phyloP scores from a whole-genome alignment of 129 eudicot species.

The Flaveria trinervia region DNA sequence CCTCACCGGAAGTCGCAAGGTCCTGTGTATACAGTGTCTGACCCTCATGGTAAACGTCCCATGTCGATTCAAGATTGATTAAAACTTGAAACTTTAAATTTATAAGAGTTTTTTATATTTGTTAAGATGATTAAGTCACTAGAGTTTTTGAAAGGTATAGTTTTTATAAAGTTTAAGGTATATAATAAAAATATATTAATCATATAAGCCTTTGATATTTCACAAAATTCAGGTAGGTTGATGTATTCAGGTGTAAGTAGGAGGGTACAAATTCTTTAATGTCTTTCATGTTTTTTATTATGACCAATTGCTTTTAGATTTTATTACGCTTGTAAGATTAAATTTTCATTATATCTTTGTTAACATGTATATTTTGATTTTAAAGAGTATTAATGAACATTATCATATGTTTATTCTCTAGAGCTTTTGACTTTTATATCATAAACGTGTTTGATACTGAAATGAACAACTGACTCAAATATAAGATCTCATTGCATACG shows the following conservation, averaged over 20 bases:
- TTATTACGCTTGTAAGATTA: not conserved
- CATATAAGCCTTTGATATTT: too few relatives aligned
- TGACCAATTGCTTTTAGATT: not conserved
- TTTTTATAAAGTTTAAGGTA: too few relatives aligned
- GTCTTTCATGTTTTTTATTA: not conserved
- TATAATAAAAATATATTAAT: too few relatives aligned
- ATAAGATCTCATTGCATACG: too few relatives aligned
- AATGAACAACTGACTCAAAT: too few relatives aligned
- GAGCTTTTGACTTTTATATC: too few relatives aligned
- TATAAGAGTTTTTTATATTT: not conserved
- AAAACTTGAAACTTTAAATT: not conserved
- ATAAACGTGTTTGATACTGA: too few relatives aligned
- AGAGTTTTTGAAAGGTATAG: too few relatives aligned
- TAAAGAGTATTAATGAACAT: not conserved
- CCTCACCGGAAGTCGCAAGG: slow-evolving; percentile 20
- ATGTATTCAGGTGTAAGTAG: not conserved
- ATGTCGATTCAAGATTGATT: slow-evolving; percentile 33
- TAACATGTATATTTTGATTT: not conserved
- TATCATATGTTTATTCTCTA: too few relatives aligned
- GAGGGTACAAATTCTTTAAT: not conserved
- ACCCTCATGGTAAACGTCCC: slow-evolving; percentile 62
- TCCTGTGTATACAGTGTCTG: slow-evolving; percentile 18
- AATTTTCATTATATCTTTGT: not conserved
- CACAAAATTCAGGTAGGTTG: not conserved
- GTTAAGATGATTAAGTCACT: not conserved